A percentile compares a stretch with the other conserved stretches of the same genome.
Conservation (phyloP, 352 stramenopile genomes). For the Pythium apleroticum region DNA sequence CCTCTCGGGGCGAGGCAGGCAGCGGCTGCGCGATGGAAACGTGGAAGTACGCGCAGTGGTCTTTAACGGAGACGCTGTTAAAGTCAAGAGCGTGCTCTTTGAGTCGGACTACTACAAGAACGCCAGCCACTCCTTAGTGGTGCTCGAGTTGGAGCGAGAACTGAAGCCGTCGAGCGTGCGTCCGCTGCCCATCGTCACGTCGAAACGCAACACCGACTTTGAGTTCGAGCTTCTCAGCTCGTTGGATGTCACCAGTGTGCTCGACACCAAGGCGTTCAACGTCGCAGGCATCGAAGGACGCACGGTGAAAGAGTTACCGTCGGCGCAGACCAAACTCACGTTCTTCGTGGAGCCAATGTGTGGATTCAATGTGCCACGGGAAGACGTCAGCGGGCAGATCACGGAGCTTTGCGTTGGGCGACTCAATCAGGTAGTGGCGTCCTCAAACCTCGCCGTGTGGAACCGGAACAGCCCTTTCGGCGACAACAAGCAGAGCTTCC, state of each 20-base stretch:
- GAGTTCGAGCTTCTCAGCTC: constrained; percentile 17
- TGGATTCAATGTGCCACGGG: neutral
- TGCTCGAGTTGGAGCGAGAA: constrained; percentile 20
- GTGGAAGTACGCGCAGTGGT: constrained; percentile 7
- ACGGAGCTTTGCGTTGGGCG: constrained; percentile 13
- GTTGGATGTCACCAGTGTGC: neutral
- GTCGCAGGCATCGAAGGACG: neutral
- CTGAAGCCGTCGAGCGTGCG: neutral
- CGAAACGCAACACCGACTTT: constrained; percentile 17
- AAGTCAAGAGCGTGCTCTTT: constrained; percentile 17
- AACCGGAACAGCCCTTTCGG: neutral
- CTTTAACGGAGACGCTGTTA: constrained; percentile 1
- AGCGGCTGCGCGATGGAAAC: constrained; percentile 3
- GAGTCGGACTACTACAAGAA: constrained; percentile 17
- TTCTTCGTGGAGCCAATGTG: constrained; percentile 23
- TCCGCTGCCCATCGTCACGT: constrained; percentile 14
- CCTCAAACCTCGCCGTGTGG: neutral
- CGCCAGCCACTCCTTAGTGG: constrained; percentile 15
- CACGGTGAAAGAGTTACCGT: neutral
- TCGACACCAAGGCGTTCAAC: constrained; percentile 13
- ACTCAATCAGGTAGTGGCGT: neutral
- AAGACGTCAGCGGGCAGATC: neutral
- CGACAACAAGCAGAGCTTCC: neutral
- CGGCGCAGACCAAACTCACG: constrained; percentile 12
- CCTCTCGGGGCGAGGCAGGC: constrained; percentile 8